A percentile compares a stretch with the other conserved stretches of the same genome.
Conservation (phyloP, 2,329 filamentous ascomycete genomes). For the Rhytidhysteron rufulum region DNA sequence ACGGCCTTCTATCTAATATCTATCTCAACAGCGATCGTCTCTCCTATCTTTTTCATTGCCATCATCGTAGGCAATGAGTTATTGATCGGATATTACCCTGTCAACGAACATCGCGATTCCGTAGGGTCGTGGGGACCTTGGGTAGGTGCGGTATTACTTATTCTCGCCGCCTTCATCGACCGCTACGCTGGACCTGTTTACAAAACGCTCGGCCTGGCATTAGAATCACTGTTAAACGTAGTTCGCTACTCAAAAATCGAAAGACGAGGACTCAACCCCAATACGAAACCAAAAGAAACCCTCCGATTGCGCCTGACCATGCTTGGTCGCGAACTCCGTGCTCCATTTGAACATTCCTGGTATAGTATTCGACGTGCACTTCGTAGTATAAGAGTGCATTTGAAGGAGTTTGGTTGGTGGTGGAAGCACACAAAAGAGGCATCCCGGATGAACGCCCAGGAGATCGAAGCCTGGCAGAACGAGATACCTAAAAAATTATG, state of each 20-base stretch:
- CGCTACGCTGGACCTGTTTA: neutral
- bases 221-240: neutral
- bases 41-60: neutral
- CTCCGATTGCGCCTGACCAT: neutral
- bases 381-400: neutral
- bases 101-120: conserved; percentile 1
- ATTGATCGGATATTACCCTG: neutral
- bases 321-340: neutral
- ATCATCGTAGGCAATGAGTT: conserved; percentile 1
- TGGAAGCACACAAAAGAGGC: conserved; percentile 2
- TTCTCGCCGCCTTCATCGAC: conserved; percentile 1
- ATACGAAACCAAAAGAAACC: neutral
- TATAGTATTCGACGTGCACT: neutral
- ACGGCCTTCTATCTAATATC: conserved; percentile 1
- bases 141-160: neutral
- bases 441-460: neutral
- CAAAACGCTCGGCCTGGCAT: neutral
- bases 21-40: neutral
- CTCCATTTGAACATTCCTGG: neutral
- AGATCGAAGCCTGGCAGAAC: neutral
- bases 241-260: neutral
- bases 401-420: neutral
- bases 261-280: neutral
- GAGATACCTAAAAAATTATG: neutral
- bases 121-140: conserved; percentile 1